These are phyloP conservation scores for Mrakia hoshinonis DNA, from an alignment of 768 basidiomycete species.

Conservation along the genomic window DNA sequence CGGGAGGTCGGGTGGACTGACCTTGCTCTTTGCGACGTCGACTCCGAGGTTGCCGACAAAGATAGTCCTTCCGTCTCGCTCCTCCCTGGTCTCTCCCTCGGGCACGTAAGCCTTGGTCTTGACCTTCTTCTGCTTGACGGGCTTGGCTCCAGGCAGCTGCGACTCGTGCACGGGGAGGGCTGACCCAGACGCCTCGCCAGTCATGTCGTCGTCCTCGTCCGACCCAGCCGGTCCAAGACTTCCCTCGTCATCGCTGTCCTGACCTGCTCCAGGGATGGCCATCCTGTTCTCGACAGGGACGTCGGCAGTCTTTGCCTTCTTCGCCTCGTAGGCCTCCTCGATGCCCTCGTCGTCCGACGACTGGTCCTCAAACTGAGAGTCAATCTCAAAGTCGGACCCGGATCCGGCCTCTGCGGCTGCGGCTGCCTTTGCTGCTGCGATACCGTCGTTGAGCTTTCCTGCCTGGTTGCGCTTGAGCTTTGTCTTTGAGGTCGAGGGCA, in stretches of 20 bases:
- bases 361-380: slow-evolving; percentile 12
- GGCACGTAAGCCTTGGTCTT: slow-evolving; percentile 46
- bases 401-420: slow-evolving; percentile 8
- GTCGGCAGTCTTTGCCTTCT: slow-evolving; percentile 31
- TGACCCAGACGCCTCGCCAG: not conserved
- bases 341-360: slow-evolving; percentile 30
- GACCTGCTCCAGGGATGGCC: not conserved
- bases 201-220: slow-evolving; percentile 32
- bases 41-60: slow-evolving; percentile 84
- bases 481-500: not conserved
- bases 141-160: slow-evolving; percentile 7
- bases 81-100: slow-evolving; percentile 60
- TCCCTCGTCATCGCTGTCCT: slow-evolving; percentile 40
- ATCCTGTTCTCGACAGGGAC: not conserved
- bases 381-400: slow-evolving; percentile 4
- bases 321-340: slow-evolving; percentile 29
- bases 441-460: not conserved
- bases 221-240: slow-evolving; percentile 60
- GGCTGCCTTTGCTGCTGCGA: not conserved
- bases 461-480: slow-evolving; percentile 14
- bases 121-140: slow-evolving; percentile 11
- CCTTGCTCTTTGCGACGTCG: slow-evolving; percentile 67
- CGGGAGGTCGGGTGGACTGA: slow-evolving; percentile 41
- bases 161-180: slow-evolving; percentile 28
- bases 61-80: slow-evolving; percentile 70